phyloP scores from a whole-genome alignment of 2,329 filamentous ascomycete genomes.

The Biscogniauxia mediterranea region DNA sequence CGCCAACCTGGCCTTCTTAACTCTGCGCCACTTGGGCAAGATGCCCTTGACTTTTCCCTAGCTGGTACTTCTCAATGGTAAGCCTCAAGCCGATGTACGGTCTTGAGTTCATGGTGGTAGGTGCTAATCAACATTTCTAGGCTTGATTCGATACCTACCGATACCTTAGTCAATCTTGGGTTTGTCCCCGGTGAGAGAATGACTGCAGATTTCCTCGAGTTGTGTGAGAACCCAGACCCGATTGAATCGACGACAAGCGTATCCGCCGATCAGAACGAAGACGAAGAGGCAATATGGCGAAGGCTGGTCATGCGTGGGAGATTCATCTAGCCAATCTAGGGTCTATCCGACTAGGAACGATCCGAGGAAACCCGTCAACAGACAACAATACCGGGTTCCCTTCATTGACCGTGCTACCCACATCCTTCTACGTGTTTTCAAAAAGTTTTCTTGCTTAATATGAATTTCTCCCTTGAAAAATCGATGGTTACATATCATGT shows the following conservation, averaged over 20 bases:
- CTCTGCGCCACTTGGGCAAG: constrained; percentile 4
- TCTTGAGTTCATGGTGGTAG: background rate
- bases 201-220: constrained; percentile 33
- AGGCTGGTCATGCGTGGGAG: constrained; percentile 34
- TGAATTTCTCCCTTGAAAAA: too few relatives aligned
- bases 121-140: constrained; percentile 19
- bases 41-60: constrained; percentile 16
- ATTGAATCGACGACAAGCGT: constrained; percentile 27
- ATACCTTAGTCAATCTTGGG: constrained; percentile 34
- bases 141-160: constrained; percentile 32
- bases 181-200: constrained; percentile 33
- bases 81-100: background rate
- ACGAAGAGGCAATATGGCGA: constrained; percentile 35
- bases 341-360: background rate
- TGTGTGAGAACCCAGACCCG: constrained; percentile 35
- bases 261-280: constrained; percentile 29
- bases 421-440: background rate
- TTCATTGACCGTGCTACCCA: background rate
- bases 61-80: constrained; percentile 31
- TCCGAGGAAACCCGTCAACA: background rate
- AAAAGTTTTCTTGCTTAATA: background rate
- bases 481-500: too few relatives aligned
- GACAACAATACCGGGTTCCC: background rate
- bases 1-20: constrained; percentile 13
- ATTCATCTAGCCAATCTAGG: constrained; percentile 22